Conservation (phyloP, 345 rosid species). For the Viola odorata region DNA sequence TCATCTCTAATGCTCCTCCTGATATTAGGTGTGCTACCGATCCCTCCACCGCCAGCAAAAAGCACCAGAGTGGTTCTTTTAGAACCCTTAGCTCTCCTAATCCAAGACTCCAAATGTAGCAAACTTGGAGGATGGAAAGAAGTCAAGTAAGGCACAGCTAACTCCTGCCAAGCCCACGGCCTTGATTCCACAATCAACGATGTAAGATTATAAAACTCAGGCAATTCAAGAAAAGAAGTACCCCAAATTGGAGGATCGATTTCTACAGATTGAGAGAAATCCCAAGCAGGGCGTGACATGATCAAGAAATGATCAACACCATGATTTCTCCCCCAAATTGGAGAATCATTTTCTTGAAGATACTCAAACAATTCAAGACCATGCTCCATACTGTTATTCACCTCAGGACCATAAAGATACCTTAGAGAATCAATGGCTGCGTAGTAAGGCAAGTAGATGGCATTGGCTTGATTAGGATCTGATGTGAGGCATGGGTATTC, state of each 20-base stretch:
- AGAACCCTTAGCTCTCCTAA: slow-evolving; percentile 50
- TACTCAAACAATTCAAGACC: slow-evolving; percentile 61
- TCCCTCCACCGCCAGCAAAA: slow-evolving; percentile 89
- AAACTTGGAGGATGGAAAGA: slow-evolving; percentile 80
- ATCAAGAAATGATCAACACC: slow-evolving; percentile 84
- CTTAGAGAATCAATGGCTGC: slow-evolving; percentile 68
- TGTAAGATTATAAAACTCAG: slow-evolving; percentile 68
- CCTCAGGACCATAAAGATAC: slow-evolving; percentile 72
- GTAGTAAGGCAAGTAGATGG: slow-evolving; percentile 76
- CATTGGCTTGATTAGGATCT: slow-evolving; percentile 65
- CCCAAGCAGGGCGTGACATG: slow-evolving; percentile 96
- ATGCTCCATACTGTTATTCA: slow-evolving; percentile 58
- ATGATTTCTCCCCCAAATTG: slow-evolving; percentile 47
- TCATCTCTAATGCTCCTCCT: slow-evolving; percentile 77
- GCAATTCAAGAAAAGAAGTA: slow-evolving; percentile 76
- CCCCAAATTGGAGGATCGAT: slow-evolving; percentile 89
- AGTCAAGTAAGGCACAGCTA: slow-evolving; percentile 82
- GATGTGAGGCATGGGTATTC: slow-evolving; percentile 80
- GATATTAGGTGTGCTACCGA: slow-evolving; percentile 51
- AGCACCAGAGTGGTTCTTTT: slow-evolving; percentile 54
- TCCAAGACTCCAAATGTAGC: slow-evolving; percentile 59
- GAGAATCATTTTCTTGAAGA: slow-evolving; percentile 34
- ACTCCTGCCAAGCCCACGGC: slow-evolving; percentile 90
- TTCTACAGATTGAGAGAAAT: slow-evolving; percentile 67
- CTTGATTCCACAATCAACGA: slow-evolving; percentile 64